Base-by-base conservation (phyloP, 2,329 filamentous ascomycete species). In the Teratosphaeria zuluensis region DNA sequence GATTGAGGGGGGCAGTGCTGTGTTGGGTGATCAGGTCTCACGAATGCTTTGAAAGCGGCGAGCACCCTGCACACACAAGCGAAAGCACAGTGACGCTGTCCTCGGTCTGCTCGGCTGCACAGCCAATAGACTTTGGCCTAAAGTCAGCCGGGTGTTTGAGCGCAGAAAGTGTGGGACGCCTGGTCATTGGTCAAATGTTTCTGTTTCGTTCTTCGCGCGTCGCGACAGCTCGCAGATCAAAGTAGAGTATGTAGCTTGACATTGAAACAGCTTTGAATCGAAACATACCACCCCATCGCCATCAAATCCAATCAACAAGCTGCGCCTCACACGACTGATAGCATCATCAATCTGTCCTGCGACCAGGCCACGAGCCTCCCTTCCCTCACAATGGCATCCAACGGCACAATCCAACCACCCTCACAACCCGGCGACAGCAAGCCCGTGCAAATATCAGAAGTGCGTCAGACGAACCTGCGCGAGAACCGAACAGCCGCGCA, bases 401-500 rank as follows among this genome's bases (percentile, higher is more conserved):
- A 63, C 59, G 61, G 59, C 56, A 58, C 55, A 42, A 55, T 59
- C 51, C 54, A 55, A 19, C 58, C 57, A 2, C 58, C 61, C 19
- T 38, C 59, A 9, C 51, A 56, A 31, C 57, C 60, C 12, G 48
- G 24, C 48, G 58, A 53, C 48, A 55, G 51, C 57, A 58, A 58
- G 58, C 66, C 69, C 35, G 70, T 73, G 8, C 66, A 70, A 53
- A 72, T 73, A 56, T 64, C 65, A 57, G 69, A 73, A 63, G 71
- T 73, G n/a, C 67, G 65, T 35, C 65, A 67, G 30, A 63, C 65
- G 30, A 69, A 66, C 56, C 64, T 68, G 19, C 91, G 94, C 80
- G 92, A 96, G 76, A 94, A 95, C 78, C 87, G 94, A 72, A 99
- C 94, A 54, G 92, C 94, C 62, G 89, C 92, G 67, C 94, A 99